Evolutionary conservation across 768 basidiomycete genomes (phyloP).

Genomic region (Lactarius trivialis): DNA sequence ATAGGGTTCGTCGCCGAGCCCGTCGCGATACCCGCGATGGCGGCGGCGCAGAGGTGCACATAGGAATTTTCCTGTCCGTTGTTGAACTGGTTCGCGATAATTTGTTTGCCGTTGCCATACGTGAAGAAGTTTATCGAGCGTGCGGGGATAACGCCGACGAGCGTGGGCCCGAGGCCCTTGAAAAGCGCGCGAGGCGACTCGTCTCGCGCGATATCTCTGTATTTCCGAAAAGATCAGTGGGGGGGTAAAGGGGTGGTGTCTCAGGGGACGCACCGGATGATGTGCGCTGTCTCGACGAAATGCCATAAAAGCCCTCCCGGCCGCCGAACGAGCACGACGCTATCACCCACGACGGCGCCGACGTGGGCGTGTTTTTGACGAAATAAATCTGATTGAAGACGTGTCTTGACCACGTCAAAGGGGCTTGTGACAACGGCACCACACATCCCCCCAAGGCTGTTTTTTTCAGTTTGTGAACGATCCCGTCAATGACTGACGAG

Average conservation of each 20-base stretch:
- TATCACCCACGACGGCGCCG: slow-evolving; percentile 28
- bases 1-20: slow-evolving; percentile 94
- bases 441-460: slow-evolving; percentile 92
- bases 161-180: slow-evolving; percentile 89
- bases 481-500: neutral
- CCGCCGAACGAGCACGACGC: slow-evolving; percentile 30
- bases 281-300: slow-evolving; percentile 90
- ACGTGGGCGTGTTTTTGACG: slow-evolving; percentile 36
- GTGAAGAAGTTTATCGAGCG: slow-evolving; percentile 97
- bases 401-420: slow-evolving; percentile 97
- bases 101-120: slow-evolving; percentile 92
- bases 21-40: slow-evolving; percentile 78
- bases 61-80: slow-evolving; percentile 71
- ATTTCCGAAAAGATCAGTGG: neutral
- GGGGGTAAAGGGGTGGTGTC: neutral
- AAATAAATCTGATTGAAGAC: slow-evolving; percentile 88
- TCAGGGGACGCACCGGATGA: slow-evolving; percentile 59
- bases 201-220: slow-evolving; percentile 80
- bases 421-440: slow-evolving; percentile 95
- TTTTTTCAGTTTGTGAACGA: neutral
- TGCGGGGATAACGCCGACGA: slow-evolving; percentile 93
- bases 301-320: slow-evolving; percentile 68
- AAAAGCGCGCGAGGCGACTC: slow-evolving; percentile 89
- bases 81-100: slow-evolving; percentile 81
- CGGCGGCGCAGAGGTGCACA: slow-evolving; percentile 83